Evolutionary conservation across 2,329 filamentous ascomycete species (phyloP), one percentile per base, ranked within the genome.

Genomic region (Neurospora sp.): DNA sequence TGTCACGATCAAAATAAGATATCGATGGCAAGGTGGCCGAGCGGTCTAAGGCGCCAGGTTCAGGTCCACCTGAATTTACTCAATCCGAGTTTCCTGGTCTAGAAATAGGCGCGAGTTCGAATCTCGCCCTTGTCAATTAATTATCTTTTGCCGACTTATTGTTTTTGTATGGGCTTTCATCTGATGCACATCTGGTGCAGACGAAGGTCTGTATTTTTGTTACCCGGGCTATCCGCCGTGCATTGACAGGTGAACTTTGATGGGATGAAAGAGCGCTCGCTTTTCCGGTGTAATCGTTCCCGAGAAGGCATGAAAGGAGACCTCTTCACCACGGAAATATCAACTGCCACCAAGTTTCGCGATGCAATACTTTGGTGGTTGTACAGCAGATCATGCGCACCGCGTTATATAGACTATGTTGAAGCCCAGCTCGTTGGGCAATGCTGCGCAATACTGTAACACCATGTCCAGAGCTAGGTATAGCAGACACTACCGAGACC

Each of bases 81-180:
- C 46, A 19, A 4, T 4, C 11, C 46, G 46, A 58, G 46, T 58
- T 40, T 75, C 72, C 71, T 74, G 71, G 72, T 75, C 73, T 73
- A 71, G 72, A 74, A 71, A 72, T 58, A 33, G 73, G 75, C 75
- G 75, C 72, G 74, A 72, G 74, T 75, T 76, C 74, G 73, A 75
- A 75, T 75, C 73, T 72, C 75, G 72, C 73, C 71, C 71, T 76
- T 75, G 73, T 75, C 75, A 75, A 17, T 71, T 72, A 75, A 17
- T 71, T 72, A 70, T 33, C 19, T 33, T 58, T 58, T 58, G 46
- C 23, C 15, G 46, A 52, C 15, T 28, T 52, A 2, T 7, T 52
- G 19, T 7, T 58, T 28, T 58, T 8, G 19, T 3, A 58, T 5
- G 7, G 7, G 13, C 4, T 58, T 17, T 33, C 23, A 58, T 33